Evolutionary conservation across 257 asterid species (phyloP), one percentile per base, ranked within the genome.

Genomic region (Ligustrum vulgare): DNA sequence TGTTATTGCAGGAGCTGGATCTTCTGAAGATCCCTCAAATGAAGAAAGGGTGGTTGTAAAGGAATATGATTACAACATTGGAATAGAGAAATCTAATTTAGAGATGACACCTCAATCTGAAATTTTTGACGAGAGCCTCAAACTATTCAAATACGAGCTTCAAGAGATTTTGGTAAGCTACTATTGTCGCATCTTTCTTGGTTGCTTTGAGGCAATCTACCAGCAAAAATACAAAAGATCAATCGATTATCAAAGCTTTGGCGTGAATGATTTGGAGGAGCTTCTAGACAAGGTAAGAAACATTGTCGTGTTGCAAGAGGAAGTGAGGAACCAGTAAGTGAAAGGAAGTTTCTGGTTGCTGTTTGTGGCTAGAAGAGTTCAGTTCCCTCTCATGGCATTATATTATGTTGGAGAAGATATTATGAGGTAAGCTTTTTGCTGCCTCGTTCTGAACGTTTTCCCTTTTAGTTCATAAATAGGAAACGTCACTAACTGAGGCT

Each of bases 121-220:
- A 41, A 10, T 10, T 41, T 41, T 41, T 3, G 49, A 41, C 49
- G 5, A 41, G 72, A 81, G 71, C 84, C 86, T 95, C 31, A 81
- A 79, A 12, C 79, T 78, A 34, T 95, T 95, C 70, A 91, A 84
- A 76, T 84, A 86, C 33, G 97, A 95, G 84, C 97, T 95, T 65
- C 93, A 91, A 85, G 99, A 95, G 37, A 93, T 95, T 73, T 72
- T 95, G 71, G 99, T 93, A 54, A 91, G 98, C 84, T 95, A 84
- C 79, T 93, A 97, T 20, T 90, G 92, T 81, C 84, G 85, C 51
- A 80, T 95, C 68, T 80, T 83, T 74, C 82, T 95, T 6, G 89
- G 89, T 77, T 76, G 73, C 69, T 93, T 95, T 62, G 98, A 95
- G 84, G 87, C 78, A 45, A 86, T 90, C 72, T 95, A 95, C 75